Evolutionary conservation across 345 rosid genomes (phyloP).

Genomic region (Psidium guajava): DNA sequence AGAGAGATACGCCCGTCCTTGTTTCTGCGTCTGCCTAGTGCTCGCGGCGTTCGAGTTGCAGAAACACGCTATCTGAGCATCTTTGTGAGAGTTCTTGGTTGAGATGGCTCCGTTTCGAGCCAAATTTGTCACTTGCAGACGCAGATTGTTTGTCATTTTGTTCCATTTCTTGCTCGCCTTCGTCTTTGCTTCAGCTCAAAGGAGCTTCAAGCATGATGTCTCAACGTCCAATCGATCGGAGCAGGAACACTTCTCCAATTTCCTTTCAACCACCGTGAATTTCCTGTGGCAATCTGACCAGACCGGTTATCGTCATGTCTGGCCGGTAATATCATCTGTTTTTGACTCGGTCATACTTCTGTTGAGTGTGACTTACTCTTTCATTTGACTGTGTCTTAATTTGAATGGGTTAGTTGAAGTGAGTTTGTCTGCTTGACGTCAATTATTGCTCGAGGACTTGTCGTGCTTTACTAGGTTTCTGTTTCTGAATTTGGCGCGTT

Average conservation of each 20-base stretch:
- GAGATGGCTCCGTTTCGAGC: background rate
- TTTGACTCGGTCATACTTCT: background rate
- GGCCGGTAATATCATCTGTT: conserved; percentile 22
- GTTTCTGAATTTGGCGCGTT: background rate
- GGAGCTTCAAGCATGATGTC: conserved; percentile 1
- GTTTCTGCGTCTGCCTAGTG: background rate
- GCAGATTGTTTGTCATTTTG: background rate
- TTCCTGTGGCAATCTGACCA: conserved; percentile 14
- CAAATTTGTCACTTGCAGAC: background rate
- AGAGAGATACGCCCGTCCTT: background rate
- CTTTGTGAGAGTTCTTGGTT: background rate
- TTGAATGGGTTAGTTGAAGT: background rate
- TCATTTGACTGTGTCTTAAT: background rate
- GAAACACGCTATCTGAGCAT: background rate
- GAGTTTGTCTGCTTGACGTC: background rate
- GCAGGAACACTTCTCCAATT: background rate
- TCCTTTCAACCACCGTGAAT: conserved; percentile 1
- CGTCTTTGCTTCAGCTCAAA: conserved; percentile 12
- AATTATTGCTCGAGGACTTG: background rate
- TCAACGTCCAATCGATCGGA: background rate
- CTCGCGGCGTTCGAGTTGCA: background rate
- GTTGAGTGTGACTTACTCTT: background rate
- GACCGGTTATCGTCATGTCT: conserved; percentile 26
- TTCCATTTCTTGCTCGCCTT: conserved; percentile 1
- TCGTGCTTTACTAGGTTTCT: background rate